Conservation (phyloP, 768 basidiomycete genomes). For the Serendipita indica region DNA sequence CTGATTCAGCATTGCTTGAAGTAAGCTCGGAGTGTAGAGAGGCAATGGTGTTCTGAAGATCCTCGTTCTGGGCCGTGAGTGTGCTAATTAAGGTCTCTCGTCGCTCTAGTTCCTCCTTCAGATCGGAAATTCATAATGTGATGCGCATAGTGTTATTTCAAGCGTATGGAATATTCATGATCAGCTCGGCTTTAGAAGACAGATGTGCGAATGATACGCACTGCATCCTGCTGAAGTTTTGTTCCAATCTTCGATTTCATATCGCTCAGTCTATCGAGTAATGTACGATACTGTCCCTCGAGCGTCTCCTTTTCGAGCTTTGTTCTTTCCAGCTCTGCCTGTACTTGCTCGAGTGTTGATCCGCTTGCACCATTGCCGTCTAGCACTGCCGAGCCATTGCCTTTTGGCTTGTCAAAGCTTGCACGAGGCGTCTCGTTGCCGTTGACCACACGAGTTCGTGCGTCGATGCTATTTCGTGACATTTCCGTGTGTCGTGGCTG, state of each 20-base stretch:
- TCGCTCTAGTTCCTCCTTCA: constrained; percentile 94
- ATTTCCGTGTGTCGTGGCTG: neutral
- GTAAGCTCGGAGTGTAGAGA: constrained; percentile 72
- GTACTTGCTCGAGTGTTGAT: constrained; percentile 32
- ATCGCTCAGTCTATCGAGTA: constrained; percentile 76
- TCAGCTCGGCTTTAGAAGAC: neutral
- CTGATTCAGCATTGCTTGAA: constrained; percentile 57
- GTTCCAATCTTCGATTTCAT: constrained; percentile 91
- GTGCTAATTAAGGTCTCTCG: constrained; percentile 72
- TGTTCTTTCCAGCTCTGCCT: constrained; percentile 59
- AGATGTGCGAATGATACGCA: constrained; percentile 38
- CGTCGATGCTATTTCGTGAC: neutral
- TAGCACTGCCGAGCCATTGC: too few species aligned
- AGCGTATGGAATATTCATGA: constrained; percentile 12
- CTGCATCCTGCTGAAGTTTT: constrained; percentile 92
- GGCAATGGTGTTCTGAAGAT: constrained; percentile 52
- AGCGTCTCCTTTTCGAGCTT: constrained; percentile 80
- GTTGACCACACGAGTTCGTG: neutral
- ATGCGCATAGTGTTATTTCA: constrained; percentile 10
- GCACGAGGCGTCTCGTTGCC: neutral
- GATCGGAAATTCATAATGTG: constrained; percentile 8
- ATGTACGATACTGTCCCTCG: constrained; percentile 67
- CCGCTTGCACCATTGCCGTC: too few species aligned
- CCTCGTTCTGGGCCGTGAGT: constrained; percentile 62
- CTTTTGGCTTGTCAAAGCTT: too few species aligned